Base-by-base conservation (phyloP, 257 asterid genomes). In the Craterostigma plantagineum region DNA sequence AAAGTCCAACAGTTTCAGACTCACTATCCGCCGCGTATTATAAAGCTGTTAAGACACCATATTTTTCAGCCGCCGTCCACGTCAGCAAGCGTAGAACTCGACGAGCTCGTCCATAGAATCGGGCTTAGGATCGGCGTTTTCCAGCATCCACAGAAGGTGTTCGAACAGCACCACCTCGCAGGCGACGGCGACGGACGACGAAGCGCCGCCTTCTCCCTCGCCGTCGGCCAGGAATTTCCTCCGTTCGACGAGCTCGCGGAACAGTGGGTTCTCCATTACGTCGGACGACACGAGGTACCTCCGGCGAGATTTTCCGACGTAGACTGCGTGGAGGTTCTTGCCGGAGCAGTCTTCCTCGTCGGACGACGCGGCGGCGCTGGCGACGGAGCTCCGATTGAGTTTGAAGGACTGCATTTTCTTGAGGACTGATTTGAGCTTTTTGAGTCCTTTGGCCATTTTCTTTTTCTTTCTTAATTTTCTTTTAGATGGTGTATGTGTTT, bases 371-470 rank as follows among this genome's bases (percentile, higher is more conserved):
- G 69, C 75, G 51, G 67, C 65, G 63, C 63, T 63, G 27, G 90
- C 50, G 61, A 62, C 56, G 11, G 40, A 1, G 41, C 18, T n/a
- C 14, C 86, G 83, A 45, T 79, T 67, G 46, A 81, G 68, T 63
- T 81, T 85, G 91, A 81, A 85, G 11, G 96, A 85, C 56, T 85
- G 94, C 96, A 85, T 81, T 68, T 72, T 85, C 61, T 77, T 85
- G 0, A 85, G 67, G 16, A 85, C 93, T 30, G 92, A 85, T 38
- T 77, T 85, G 77, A 85, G 63, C 52, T 75, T 85, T 13, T 91
- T 77, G 59, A 85, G 85, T 44, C 77, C 94, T 53, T 66, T 84
- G 13, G 96, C 77, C 96, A 84, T 84, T 23, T 23, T 23, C 6
- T 2, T 23, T 23, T 23, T 23, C 30, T 23, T 23, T 23, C 6